Evolutionary conservation across 2,329 filamentous ascomycete species (phyloP).

Genomic region (Neonectria punicea): DNA sequence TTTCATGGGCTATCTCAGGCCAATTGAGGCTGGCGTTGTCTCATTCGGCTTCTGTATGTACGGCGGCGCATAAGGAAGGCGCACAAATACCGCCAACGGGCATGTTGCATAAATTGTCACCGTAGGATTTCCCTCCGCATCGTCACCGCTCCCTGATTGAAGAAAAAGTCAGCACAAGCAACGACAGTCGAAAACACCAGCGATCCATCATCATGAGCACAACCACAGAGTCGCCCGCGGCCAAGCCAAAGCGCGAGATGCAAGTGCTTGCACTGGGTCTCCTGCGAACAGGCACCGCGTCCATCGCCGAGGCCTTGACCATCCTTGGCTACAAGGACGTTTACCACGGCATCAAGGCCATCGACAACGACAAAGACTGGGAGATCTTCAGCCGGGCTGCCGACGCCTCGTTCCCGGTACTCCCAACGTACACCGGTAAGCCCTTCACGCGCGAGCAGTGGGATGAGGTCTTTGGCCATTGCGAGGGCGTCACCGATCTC

Average conservation of each 20-base stretch:
- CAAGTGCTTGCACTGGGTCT: slow-evolving; percentile 46
- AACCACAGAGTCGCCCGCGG: no score
- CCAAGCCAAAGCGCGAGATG: slow-evolving; percentile 36
- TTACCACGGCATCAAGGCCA: slow-evolving; percentile 43
- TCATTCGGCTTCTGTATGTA: background rate
- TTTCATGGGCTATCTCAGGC: background rate
- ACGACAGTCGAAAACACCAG: background rate
- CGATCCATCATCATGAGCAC: slow-evolving; percentile 5
- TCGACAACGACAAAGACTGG: slow-evolving; percentile 41
- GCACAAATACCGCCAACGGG: no score
- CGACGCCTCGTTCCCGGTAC: slow-evolving; percentile 43
- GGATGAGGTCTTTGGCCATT: slow-evolving; percentile 47
- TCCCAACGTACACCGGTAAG: slow-evolving; percentile 43
- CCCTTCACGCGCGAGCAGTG: slow-evolving; percentile 44
- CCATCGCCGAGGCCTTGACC: slow-evolving; percentile 47
- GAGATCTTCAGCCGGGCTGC: slow-evolving; percentile 39
- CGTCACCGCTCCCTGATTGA: background rate
- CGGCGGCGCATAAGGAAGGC: no score
- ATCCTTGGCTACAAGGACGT: slow-evolving; percentile 48
- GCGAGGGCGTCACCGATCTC: slow-evolving; percentile 46
- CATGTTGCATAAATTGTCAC: no score
- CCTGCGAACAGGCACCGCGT: slow-evolving; percentile 47
- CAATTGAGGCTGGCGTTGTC: background rate
- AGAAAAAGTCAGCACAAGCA: background rate
- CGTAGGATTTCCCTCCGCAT: background rate